These are phyloP conservation scores for Phaeoacremonium minimum DNA, from an alignment of 2,329 filamentous ascomycete species.

Conservation along the genomic window DNA sequence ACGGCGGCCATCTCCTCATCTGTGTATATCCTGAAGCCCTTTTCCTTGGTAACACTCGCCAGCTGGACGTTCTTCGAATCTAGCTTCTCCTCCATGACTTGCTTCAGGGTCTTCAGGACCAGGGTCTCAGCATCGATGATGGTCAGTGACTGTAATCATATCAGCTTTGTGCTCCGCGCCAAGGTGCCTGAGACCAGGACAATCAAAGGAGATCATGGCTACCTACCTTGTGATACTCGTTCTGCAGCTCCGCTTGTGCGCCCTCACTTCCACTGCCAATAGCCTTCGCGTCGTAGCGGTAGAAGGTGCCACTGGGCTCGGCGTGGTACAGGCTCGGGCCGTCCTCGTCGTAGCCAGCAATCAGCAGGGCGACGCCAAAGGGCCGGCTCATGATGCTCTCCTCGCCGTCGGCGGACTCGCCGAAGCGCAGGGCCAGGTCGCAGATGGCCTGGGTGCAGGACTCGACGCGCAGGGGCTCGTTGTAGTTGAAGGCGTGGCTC, in stretches of 20 bases:
- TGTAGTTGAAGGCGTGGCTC: slow-evolving; percentile 97
- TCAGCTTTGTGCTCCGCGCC: neutral
- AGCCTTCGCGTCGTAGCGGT: slow-evolving; percentile 97
- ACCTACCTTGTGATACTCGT: slow-evolving; percentile 88
- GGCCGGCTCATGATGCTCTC: slow-evolving; percentile 98
- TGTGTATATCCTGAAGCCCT: slow-evolving; percentile 96
- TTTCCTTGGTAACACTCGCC: slow-evolving; percentile 95
- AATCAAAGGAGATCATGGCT: too few species aligned
- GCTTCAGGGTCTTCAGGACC: slow-evolving; percentile 95
- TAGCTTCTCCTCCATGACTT: slow-evolving; percentile 99
- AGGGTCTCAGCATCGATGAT: slow-evolving; percentile 90
- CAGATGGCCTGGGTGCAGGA: slow-evolving; percentile 99
- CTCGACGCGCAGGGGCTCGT: slow-evolving; percentile 90
- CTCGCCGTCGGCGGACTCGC: slow-evolving; percentile 94
- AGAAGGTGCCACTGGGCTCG: slow-evolving; percentile 96
- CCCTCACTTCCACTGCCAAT: slow-evolving; percentile 97
- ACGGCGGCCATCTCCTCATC: slow-evolving; percentile 96
- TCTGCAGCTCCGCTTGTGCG: slow-evolving; percentile 95
- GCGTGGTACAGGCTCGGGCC: slow-evolving; percentile 96
- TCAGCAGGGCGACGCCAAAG: slow-evolving; percentile 93
- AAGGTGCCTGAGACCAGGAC: too few species aligned
- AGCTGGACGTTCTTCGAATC: slow-evolving; percentile 98
- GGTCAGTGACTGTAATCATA: slow-evolving; percentile 65
- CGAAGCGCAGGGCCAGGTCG: slow-evolving; percentile 91
- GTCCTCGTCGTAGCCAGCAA: slow-evolving; percentile 96